These are phyloP conservation scores for Alternaria conjuncta DNA, from an alignment of 2,329 filamentous ascomycete species.

Conservation along the genomic window DNA sequence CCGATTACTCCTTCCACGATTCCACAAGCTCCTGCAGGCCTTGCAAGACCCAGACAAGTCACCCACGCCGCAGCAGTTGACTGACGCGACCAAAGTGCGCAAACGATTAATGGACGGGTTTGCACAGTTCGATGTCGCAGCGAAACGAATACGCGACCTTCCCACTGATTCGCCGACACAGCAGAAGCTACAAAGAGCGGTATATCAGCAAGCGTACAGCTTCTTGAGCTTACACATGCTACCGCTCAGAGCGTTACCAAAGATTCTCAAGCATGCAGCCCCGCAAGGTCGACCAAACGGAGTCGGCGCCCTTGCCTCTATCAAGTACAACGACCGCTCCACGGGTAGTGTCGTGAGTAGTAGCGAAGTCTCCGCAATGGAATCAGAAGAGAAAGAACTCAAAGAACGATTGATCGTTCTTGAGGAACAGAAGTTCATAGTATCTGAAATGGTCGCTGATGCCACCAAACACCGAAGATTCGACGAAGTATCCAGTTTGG, in stretches of 20 bases:
- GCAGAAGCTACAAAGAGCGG: constrained; percentile 75
- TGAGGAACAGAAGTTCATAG: constrained; percentile 90
- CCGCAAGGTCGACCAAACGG: constrained; percentile 54
- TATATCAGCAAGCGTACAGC: constrained; percentile 80
- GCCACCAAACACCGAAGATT: constrained; percentile 79
- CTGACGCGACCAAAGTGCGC: constrained; percentile 87
- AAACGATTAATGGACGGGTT: constrained; percentile 89
- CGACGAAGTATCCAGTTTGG: constrained; percentile 82
- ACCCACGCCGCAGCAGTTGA: constrained; percentile 72
- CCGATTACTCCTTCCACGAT: constrained; percentile 77
- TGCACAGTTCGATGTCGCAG: constrained; percentile 82
- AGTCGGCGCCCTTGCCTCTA: constrained; percentile 61
- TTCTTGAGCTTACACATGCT: constrained; percentile 93
- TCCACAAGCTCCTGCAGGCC: constrained; percentile 76
- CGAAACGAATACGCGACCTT: constrained; percentile 80
- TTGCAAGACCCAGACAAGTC: constrained; percentile 75
- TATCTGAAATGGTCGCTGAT: constrained; percentile 81
- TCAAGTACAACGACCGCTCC: constrained; percentile 64
- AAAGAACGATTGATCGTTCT: constrained; percentile 81
- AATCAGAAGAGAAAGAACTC: constrained; percentile 82
- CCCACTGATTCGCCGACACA: constrained; percentile 76
- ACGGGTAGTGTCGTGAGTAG: constrained; percentile 62
- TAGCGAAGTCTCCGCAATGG: constrained; percentile 69
- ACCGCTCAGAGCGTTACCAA: constrained; percentile 67
- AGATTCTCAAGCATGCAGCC: constrained; percentile 61